phyloP scores from a whole-genome alignment of 768 basidiomycete species.

The Auriscalpium orientale region DNA sequence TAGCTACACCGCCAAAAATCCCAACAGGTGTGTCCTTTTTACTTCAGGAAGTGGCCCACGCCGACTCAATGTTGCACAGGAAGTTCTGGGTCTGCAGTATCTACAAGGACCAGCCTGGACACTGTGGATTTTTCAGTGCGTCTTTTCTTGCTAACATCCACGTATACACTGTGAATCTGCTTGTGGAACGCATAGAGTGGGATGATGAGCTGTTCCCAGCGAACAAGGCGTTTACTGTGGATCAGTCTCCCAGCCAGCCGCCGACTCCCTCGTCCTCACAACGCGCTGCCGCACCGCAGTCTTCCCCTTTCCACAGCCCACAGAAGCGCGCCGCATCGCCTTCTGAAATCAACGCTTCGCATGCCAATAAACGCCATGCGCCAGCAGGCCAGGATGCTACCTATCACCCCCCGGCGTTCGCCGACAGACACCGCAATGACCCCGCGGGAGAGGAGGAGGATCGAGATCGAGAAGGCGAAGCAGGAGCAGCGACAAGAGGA shows the following conservation, averaged over 20 bases:
- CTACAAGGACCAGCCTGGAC: slow-evolving; percentile 15
- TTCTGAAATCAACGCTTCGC: not conserved
- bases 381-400: too few species aligned
- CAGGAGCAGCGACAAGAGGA: too few species aligned
- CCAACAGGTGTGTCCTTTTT: slow-evolving; percentile 27
- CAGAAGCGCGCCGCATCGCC: not conserved
- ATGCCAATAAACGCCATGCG: too few species aligned
- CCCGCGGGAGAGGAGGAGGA: too few species aligned
- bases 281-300: not conserved
- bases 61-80: slow-evolving; percentile 11
- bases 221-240: too few species aligned
- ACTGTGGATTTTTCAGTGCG: slow-evolving; percentile 34
- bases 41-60: not conserved
- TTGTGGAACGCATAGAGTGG: slow-evolving; percentile 22
- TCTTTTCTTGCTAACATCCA: not conserved
- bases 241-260: too few species aligned
- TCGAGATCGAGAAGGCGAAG: too few species aligned
- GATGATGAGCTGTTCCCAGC: slow-evolving; percentile 16
- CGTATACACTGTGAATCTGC: not conserved
- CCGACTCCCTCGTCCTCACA: not conserved
- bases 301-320: not conserved
- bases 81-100: slow-evolving; percentile 33
- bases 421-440: too few species aligned
- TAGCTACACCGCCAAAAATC: slow-evolving; percentile 26
- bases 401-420: too few species aligned